These are phyloP conservation scores for Phytopythium kandeliae DNA, from an alignment of 352 stramenopile species.

Conservation along the genomic window DNA sequence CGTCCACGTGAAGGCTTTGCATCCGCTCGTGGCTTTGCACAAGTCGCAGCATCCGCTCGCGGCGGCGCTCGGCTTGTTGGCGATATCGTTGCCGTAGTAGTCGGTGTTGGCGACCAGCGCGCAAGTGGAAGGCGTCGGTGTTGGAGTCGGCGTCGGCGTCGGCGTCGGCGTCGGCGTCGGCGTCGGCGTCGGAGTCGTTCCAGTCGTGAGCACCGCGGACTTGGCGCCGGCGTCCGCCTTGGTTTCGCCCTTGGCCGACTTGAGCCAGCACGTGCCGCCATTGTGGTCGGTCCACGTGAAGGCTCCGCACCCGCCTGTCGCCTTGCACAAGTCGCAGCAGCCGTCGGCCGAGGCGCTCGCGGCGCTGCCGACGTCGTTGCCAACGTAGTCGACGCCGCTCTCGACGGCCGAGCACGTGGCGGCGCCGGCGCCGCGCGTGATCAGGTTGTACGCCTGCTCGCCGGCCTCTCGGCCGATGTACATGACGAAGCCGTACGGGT, in stretches of 20 bases:
- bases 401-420: slow-evolving; percentile 19
- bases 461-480: slow-evolving; percentile 56
- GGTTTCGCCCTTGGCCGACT: slow-evolving; percentile 27
- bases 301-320: slow-evolving; percentile 24
- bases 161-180: background rate
- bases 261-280: slow-evolving; percentile 51
- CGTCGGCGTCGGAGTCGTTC: slow-evolving; percentile 4
- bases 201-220: slow-evolving; percentile 10
- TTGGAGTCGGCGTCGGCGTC: slow-evolving; percentile 5
- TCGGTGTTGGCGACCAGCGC: slow-evolving; percentile 23
- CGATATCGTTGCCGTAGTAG: slow-evolving; percentile 27
- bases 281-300: slow-evolving; percentile 47
- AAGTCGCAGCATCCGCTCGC: slow-evolving; percentile 22
- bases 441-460: slow-evolving; percentile 28
- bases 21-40: slow-evolving; percentile 22
- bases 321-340: slow-evolving; percentile 28
- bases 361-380: slow-evolving; percentile 15
- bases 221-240: slow-evolving; percentile 8
- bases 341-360: slow-evolving; percentile 14
- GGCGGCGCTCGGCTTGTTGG: slow-evolving; percentile 13
- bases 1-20: slow-evolving; percentile 49
- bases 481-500: slow-evolving; percentile 74
- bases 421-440: slow-evolving; percentile 12
- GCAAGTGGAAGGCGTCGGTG: slow-evolving; percentile 12
- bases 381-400: slow-evolving; percentile 24